Evolutionary conservation across 2,329 filamentous ascomycete species (phyloP).

Genomic region (Aurifilum marmelostoma): DNA sequence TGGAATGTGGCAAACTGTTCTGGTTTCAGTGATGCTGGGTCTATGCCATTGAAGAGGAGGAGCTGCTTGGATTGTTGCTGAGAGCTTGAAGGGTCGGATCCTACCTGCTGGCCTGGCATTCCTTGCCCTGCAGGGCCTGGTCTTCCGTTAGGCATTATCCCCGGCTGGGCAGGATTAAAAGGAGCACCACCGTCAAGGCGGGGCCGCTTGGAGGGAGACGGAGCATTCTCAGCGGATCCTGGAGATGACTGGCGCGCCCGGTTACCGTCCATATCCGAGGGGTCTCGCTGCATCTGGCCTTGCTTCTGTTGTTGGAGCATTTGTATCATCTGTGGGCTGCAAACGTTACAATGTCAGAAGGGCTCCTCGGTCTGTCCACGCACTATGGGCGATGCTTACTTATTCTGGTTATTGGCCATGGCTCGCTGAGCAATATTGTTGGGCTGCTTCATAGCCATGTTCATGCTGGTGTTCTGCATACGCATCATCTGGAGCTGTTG

Average conservation of each 20-base stretch:
- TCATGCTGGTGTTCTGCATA: conserved; percentile 64
- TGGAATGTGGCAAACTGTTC: conserved; percentile 73
- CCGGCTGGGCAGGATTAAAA: conserved; percentile 72
- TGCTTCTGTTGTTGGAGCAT: conserved; percentile 71
- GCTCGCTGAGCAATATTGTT: conserved; percentile 73
- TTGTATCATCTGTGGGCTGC: conserved; percentile 69
- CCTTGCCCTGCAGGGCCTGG: conserved; percentile 59
- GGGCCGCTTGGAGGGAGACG: conserved; percentile 88
- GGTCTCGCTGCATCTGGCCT: conserved; percentile 82
- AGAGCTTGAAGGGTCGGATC: conserved; percentile 50
- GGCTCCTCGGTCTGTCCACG: not conserved
- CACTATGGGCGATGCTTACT: conserved; percentile 53
- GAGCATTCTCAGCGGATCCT: conserved; percentile 80
- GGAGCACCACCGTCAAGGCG: conserved; percentile 74
- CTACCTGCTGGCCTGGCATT: conserved; percentile 73
- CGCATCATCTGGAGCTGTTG: conserved; percentile 69
- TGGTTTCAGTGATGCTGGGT: conserved; percentile 71
- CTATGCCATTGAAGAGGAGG: conserved; percentile 72
- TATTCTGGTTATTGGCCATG: conserved; percentile 76
- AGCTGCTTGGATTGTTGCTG: conserved; percentile 56
- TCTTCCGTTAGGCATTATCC: conserved; percentile 75
- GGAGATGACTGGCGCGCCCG: conserved; percentile 82
- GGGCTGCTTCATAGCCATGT: conserved; percentile 60
- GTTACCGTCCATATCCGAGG: conserved; percentile 83
- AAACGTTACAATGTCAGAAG: conserved; percentile 17